phyloP scores from a whole-genome alignment of 768 basidiomycete species.

The Rhodosporidiobolus odoratus region DNA sequence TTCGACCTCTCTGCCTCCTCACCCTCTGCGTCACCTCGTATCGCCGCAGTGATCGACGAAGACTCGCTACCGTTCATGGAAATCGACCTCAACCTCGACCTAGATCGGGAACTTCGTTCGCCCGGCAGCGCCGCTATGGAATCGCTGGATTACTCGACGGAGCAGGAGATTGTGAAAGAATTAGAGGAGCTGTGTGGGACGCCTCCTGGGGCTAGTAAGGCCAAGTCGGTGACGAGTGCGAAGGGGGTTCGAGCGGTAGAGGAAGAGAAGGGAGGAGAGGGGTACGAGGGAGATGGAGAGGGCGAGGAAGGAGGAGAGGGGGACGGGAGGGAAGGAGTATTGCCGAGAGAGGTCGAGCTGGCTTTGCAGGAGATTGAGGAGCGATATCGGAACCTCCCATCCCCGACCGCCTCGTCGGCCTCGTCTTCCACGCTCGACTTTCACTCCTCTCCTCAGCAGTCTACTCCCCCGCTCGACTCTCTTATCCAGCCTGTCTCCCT shows the following conservation, averaged over 20 bases:
- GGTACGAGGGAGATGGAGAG: slow-evolving; percentile 17
- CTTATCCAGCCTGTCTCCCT: neutral
- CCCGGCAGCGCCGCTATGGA: too few species aligned
- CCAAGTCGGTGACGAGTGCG: slow-evolving; percentile 17
- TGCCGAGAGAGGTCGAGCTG: slow-evolving; percentile 21
- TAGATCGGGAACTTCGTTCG: too few species aligned
- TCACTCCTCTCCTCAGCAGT: neutral
- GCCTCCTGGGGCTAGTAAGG: neutral
- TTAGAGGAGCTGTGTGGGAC: slow-evolving; percentile 37
- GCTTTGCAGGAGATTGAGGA: slow-evolving; percentile 15
- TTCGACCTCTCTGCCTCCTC: neutral
- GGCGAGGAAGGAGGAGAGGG: slow-evolving; percentile 1
- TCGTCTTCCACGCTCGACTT: neutral
- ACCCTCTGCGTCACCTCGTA: too few species aligned
- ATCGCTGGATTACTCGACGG: neutral
- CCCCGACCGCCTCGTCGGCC: neutral
- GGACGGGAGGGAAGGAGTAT: slow-evolving; percentile 5
- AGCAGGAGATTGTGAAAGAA: slow-evolving; percentile 37
- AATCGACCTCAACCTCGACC: too few species aligned
- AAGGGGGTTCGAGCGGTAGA: slow-evolving; percentile 23
- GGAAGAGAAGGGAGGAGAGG: slow-evolving; percentile 9
- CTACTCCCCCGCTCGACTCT: neutral
- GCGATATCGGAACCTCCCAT: neutral
- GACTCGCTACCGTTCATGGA: too few species aligned
- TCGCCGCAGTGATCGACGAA: too few species aligned